phyloP scores from a whole-genome alignment of 2,329 filamentous ascomycete species.

The Podosphaera xanthii region DNA sequence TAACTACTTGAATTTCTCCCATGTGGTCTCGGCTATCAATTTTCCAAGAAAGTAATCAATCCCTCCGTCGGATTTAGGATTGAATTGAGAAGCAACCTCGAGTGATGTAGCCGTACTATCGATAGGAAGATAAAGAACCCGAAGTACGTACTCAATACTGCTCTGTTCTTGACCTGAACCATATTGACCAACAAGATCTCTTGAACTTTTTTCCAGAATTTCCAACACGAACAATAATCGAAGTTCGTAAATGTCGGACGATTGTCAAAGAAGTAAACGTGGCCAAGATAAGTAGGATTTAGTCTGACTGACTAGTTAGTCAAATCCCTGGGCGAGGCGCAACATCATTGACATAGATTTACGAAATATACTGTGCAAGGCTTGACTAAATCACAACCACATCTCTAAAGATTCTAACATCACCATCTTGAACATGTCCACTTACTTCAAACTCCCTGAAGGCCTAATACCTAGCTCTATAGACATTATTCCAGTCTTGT shows the following conservation, averaged over 20 bases:
- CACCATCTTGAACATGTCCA: constrained; percentile 7
- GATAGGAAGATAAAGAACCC: not conserved
- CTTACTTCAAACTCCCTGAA: constrained; percentile 21
- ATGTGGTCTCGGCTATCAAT: not conserved
- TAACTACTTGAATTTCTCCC: not conserved
- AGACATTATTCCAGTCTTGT: constrained; percentile 65
- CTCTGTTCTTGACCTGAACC: constrained; percentile 45
- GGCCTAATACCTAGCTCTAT: constrained; percentile 62
- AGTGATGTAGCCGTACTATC: not conserved
- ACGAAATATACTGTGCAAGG: not conserved
- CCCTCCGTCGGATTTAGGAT: not conserved
- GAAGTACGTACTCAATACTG: constrained; percentile 34
- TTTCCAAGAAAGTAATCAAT: not conserved
- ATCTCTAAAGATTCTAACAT: constrained; percentile 4
- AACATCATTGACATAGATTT: constrained; percentile 1
- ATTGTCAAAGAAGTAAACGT: not conserved
- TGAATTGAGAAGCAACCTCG: no score
- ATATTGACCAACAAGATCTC: constrained; percentile 23
- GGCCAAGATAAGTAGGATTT: not conserved
- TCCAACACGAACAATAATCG: not conserved
- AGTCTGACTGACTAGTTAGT: not conserved
- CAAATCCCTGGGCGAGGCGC: not conserved
- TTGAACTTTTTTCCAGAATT: not conserved
- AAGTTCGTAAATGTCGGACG: not conserved
- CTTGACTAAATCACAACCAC: constrained; percentile 1